Evolutionary conservation across 176 grass and related monocot genomes (phyloP).

Genomic region (Aegilops tauschii): DNA sequence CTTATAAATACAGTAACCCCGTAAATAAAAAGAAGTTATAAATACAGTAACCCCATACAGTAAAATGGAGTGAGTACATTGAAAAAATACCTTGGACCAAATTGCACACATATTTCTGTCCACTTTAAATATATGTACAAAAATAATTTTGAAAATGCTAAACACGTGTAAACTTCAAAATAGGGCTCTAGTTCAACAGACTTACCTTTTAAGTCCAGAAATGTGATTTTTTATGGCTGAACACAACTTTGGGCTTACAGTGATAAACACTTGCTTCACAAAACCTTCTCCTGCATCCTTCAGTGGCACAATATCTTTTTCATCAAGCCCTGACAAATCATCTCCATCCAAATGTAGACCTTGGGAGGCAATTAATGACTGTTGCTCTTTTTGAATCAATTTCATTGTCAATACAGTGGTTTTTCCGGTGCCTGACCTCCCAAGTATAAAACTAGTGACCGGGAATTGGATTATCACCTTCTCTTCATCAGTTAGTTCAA

Average conservation of each 20-base stretch:
- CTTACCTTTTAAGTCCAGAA: constrained; percentile 55
- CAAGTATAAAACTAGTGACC: constrained; percentile 75
- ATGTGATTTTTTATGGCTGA: constrained; percentile 76
- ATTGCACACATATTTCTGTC: neutral
- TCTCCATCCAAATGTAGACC: constrained; percentile 20
- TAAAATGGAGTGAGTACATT: neutral
- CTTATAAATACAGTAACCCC: neutral
- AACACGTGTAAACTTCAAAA: neutral
- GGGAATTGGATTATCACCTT: constrained; percentile 68
- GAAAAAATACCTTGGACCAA: neutral
- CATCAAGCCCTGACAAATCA: constrained; percentile 7
- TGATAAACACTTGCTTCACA: constrained; percentile 85
- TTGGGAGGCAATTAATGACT: constrained; percentile 57
- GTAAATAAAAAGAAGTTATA: neutral
- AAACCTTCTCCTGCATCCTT: constrained; percentile 23
- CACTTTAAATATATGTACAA: neutral
- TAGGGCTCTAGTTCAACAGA: neutral
- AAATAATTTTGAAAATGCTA: neutral
- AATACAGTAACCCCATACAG: too few relatives aligned
- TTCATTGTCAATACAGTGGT: constrained; percentile 89
- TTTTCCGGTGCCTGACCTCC: constrained; percentile 90
- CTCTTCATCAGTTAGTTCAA: constrained; percentile 87
- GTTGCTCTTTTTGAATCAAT: constrained; percentile 69
- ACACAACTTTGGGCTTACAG: constrained; percentile 83
- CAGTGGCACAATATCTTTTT: neutral